Evolutionary conservation across 768 basidiomycete genomes (phyloP).

Genomic region (Pluteus cervinus): DNA sequence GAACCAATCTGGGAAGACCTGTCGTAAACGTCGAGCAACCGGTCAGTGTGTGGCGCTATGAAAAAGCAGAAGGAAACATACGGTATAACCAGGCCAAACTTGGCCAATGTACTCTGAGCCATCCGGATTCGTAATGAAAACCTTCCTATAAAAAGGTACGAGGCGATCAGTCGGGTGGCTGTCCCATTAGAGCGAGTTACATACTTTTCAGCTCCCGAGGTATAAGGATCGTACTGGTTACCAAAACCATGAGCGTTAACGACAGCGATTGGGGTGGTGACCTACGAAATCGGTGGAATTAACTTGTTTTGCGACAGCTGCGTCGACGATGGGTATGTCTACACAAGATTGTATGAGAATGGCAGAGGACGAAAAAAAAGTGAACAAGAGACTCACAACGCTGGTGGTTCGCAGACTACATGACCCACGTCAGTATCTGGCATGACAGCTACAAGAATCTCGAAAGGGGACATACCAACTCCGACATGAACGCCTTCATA

Average conservation of each 20-base stretch:
- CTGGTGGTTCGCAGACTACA: conserved; percentile 32
- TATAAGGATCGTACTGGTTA: conserved; percentile 61
- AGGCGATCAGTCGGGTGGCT: conserved; percentile 1
- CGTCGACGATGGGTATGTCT: conserved; percentile 73
- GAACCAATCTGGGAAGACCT: conserved; percentile 29
- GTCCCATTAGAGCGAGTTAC: conserved; percentile 13
- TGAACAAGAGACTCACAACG: conserved; percentile 28
- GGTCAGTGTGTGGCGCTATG: background rate
- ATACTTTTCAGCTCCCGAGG: conserved; percentile 52
- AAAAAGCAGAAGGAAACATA: conserved; percentile 17
- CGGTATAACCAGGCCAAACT: conserved; percentile 76
- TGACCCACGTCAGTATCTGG: background rate
- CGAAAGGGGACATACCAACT: conserved; percentile 38
- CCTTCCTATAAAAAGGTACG: conserved; percentile 34
- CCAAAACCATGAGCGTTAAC: conserved; percentile 3
- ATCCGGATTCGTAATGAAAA: conserved; percentile 73
- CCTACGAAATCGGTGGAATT: conserved; percentile 60
- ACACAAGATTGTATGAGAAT: conserved; percentile 3
- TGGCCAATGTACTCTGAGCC: conserved; percentile 66
- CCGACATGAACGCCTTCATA: conserved; percentile 44
- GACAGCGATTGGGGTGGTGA: conserved; percentile 8
- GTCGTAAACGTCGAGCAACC: too few species aligned
- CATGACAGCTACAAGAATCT: conserved; percentile 18
- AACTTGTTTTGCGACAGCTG: conserved; percentile 47
- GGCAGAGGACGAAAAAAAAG: background rate